Percentiles rank a stretch among this genome's conserved stretches.
These are phyloP conservation scores for Epichloe coenophiala DNA, from an alignment of 2,329 filamentous ascomycete species.

Conservation along the genomic window DNA sequence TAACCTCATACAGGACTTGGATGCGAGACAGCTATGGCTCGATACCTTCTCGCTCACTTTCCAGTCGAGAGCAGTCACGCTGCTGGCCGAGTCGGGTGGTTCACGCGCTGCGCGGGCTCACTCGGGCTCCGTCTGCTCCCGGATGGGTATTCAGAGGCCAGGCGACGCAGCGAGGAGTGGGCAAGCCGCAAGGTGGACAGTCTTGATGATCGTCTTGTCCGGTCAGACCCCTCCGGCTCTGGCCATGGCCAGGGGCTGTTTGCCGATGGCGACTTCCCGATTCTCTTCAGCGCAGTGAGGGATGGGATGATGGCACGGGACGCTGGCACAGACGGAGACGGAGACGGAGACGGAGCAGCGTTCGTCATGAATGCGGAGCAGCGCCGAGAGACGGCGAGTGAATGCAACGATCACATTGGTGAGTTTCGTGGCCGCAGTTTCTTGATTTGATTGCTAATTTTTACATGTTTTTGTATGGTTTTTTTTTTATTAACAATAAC, in stretches of 20 bases:
- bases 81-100: background rate
- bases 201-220: background rate
- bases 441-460: too few species aligned
- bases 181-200: background rate
- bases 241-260: background rate
- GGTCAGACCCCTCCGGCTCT: background rate
- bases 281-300: background rate
- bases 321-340: background rate
- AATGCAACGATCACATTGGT: conserved; percentile 1
- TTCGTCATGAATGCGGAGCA: background rate
- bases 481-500: too few species aligned
- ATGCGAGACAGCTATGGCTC: background rate
- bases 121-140: background rate
- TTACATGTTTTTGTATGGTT: background rate
- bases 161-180: background rate
- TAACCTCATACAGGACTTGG: background rate
- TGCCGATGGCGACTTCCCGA: background rate
- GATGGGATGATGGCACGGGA: background rate
- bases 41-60: background rate
- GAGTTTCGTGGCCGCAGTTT: background rate
- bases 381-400: background rate
- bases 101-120: background rate
- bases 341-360: too few species aligned
- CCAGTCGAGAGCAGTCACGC: background rate
- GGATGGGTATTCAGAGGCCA: background rate